Percentiles rank a stretch among this genome's conserved stretches.
Evolutionary conservation across 1,284 basidiomycete genomes (phyloP).

Genomic region (Psilocybe mexicana): DNA sequence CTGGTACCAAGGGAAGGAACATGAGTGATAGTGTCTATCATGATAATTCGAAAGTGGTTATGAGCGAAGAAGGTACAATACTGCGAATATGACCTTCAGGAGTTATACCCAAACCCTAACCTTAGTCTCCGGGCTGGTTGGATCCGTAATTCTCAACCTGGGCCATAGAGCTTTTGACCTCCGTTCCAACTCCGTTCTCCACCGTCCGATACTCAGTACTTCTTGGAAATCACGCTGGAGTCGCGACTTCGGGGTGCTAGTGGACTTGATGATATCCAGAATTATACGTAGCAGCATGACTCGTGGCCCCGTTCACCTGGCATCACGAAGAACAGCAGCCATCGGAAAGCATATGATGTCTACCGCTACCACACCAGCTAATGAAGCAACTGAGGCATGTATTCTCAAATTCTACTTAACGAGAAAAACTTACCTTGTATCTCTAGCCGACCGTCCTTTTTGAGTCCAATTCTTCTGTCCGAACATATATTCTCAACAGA

Average conservation of each 20-base stretch:
- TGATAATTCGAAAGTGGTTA: neutral
- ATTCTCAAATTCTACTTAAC: conserved; percentile 1
- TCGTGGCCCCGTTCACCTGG: conserved; percentile 35
- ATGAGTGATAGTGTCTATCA: conserved; percentile 9
- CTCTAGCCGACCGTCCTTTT: conserved; percentile 64
- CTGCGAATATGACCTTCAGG: too few relatives aligned
- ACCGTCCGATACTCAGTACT: conserved; percentile 13
- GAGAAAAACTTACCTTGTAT: conserved; percentile 13
- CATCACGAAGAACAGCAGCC: conserved; percentile 51
- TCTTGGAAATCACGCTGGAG: conserved; percentile 18
- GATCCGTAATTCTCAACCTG: neutral
- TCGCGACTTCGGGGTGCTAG: conserved; percentile 10
- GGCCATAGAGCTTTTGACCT: neutral
- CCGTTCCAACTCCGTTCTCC: conserved; percentile 10
- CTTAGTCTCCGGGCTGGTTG: conserved; percentile 7
- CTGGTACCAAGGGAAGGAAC: conserved; percentile 44
- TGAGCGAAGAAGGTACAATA: too few relatives aligned
- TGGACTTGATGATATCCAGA: conserved; percentile 30
- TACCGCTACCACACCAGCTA: conserved; percentile 29
- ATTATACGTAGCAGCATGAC: conserved; percentile 44
- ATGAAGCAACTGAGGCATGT: conserved; percentile 34
- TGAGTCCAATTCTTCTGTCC: conserved; percentile 61
- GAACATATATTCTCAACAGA: conserved; percentile 82
- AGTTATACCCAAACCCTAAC: conserved; percentile 25
- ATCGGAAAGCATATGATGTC: conserved; percentile 67